Evolutionary conservation across 2,329 filamentous ascomycete genomes (phyloP), one percentile per base, ranked within the genome.

Genomic region (Cercospora zeina): DNA sequence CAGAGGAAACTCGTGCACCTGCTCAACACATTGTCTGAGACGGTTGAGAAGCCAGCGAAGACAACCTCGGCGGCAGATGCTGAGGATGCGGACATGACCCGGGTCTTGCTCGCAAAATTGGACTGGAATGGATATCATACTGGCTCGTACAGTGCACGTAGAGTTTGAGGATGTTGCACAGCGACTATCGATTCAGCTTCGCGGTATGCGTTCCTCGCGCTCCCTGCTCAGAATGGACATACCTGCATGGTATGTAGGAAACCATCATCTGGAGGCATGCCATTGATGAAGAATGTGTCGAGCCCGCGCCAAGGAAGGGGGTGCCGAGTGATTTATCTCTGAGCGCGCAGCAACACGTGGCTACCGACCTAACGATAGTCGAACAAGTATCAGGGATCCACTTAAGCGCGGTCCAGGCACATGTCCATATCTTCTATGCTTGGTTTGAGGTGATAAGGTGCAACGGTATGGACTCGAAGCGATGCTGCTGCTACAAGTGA

Each of bases 101-200:
- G 61, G 31, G 34, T 69, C 13, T 51, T 72, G 45, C 36, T 69
- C 19, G 31, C 57, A 9, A 67, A 63, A 36, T 50, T 72, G 58
- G 37, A 67, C 34, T 70, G 66, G 65, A 66, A 68, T 36, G 58
- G 59, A 31, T 53, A 54, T 19, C 59, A 63, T 33, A 42, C 56
- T 27, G 45, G 39, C 10, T 14, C 27, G n/a, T 50, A 21, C 27
- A 45, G 11, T 45, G 42, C 42, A 16, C 39, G 19, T 24, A 45
- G 11, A 36, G 39, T 37, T 34, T 58, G 39, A 24, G 24, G 16
- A 11, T 27, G 14, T 36, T n/a, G n/a, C n/a, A 42, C 21, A 14
- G 36, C 19, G 19, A 13, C 10, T 11, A 21, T 19, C 9, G 39
- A n/a, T 19, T 45, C 6, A 47, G 31, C 21, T 27, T 14, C 27